A percentile compares a stretch with the other conserved stretches of the same genome.
These are phyloP conservation scores for Kwoniella botswanensis DNA, from an alignment of 768 basidiomycete species.

Conservation along the genomic window DNA sequence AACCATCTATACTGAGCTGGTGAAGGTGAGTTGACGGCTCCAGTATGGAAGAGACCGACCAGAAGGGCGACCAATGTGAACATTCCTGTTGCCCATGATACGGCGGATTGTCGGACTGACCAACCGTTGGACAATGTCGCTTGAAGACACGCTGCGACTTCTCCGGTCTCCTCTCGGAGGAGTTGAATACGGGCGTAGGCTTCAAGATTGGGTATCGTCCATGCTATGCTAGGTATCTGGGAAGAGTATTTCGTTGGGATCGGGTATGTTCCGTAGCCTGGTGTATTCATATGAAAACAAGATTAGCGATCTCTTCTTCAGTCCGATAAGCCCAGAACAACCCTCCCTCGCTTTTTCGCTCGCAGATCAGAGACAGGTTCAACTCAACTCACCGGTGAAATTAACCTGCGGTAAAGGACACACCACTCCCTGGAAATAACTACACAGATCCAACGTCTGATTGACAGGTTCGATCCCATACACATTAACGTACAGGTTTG, in stretches of 20 bases:
- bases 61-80: conserved; percentile 62
- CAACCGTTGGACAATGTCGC: conserved; percentile 90
- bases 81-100: conserved; percentile 76
- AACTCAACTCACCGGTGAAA: conserved; percentile 69
- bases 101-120: conserved; percentile 74
- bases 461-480: conserved; percentile 86
- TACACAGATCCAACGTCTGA: conserved; percentile 83
- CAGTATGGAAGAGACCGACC: conserved; percentile 65
- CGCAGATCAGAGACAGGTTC: not conserved
- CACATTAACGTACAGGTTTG: conserved; percentile 80
- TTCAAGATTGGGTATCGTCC: conserved; percentile 86
- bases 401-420: conserved; percentile 83
- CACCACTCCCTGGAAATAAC: conserved; percentile 73
- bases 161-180: conserved; percentile 69
- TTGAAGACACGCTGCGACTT: conserved; percentile 85
- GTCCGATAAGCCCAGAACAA: too few relatives aligned
- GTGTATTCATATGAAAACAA: not conserved
- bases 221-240: conserved; percentile 78
- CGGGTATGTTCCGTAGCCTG: conserved; percentile 56
- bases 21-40: conserved; percentile 56
- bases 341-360: too few relatives aligned
- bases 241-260: conserved; percentile 60
- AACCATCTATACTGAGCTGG: conserved; percentile 77
- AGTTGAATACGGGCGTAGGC: conserved; percentile 82
- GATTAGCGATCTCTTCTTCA: too few relatives aligned